These are phyloP conservation scores for Xylariaceae sp. DNA, from an alignment of 2,329 filamentous ascomycete species.

Conservation along the genomic window DNA sequence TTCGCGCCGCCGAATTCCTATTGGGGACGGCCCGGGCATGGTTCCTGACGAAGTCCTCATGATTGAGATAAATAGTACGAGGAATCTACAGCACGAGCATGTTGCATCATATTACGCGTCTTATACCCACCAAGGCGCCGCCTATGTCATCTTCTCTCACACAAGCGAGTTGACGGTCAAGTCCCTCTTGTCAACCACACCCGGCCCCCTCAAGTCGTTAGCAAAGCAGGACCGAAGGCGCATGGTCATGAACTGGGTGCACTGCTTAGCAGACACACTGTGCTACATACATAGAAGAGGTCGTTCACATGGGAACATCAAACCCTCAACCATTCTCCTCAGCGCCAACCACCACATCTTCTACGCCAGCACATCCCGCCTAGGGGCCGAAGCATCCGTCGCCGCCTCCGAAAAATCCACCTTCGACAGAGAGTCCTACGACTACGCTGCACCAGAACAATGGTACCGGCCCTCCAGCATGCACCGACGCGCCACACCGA, in stretches of 20 bases:
- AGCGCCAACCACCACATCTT: slow-evolving; percentile 64
- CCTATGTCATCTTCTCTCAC: slow-evolving; percentile 66
- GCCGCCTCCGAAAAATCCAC: slow-evolving; percentile 42
- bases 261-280: slow-evolving; percentile 68
- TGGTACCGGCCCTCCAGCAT: slow-evolving; percentile 46
- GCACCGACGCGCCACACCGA: slow-evolving; percentile 25
- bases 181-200: slow-evolving; percentile 63
- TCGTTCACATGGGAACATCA: slow-evolving; percentile 65
- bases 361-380: slow-evolving; percentile 59
- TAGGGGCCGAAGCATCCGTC: slow-evolving; percentile 43
- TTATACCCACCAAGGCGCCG: slow-evolving; percentile 62
- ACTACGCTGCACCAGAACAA: slow-evolving; percentile 71
- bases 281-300: slow-evolving; percentile 65
- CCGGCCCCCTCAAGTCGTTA: slow-evolving; percentile 60
- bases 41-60: slow-evolving; percentile 55
- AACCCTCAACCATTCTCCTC: slow-evolving; percentile 68
- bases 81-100: slow-evolving; percentile 62
- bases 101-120: slow-evolving; percentile 70
- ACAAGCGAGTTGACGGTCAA: slow-evolving; percentile 65
- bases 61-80: slow-evolving; percentile 58
- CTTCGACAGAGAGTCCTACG: slow-evolving; percentile 68
- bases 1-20: slow-evolving; percentile 55
- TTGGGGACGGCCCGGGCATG: slow-evolving; percentile 46
- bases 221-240: slow-evolving; percentile 57
- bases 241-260: slow-evolving; percentile 70